Evolutionary conservation across 106 monocot species (phyloP).

Genomic region (Xerophyta viscosa): DNA sequence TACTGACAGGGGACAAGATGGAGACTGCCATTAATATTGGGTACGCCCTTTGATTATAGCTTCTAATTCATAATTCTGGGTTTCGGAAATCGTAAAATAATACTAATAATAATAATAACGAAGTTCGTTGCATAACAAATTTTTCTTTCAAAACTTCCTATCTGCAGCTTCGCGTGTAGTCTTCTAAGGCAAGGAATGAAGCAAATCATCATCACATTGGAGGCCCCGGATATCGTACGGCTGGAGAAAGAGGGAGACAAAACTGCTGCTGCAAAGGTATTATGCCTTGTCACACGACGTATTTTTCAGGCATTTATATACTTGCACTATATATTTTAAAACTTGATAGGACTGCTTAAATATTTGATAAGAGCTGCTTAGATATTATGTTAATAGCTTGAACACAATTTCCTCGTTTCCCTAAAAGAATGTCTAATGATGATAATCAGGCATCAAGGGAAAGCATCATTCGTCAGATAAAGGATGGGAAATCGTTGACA

Average conservation of each 20-base stretch:
- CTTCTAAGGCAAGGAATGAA: conserved; percentile 93
- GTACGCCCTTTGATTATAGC: conserved; percentile 24
- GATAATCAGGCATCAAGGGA: conserved; percentile 63
- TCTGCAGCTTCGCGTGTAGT: conserved; percentile 83
- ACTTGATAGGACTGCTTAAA: too few relatives aligned
- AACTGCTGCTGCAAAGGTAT: conserved; percentile 56
- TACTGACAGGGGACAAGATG: conserved; percentile 97
- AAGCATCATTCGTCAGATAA: conserved; percentile 53
- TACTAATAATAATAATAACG: too few relatives aligned
- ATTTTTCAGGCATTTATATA: too few relatives aligned
- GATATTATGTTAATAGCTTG: too few relatives aligned
- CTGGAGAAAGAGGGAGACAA: conserved; percentile 86
- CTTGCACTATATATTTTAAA: too few relatives aligned
- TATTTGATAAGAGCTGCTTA: too few relatives aligned
- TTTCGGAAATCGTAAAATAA: too few relatives aligned
- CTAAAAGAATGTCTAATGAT: not conserved
- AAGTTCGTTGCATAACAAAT: not conserved
- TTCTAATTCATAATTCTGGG: not conserved
- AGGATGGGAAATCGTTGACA: conserved; percentile 32
- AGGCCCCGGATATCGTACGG: conserved; percentile 50
- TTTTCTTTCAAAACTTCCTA: not conserved
- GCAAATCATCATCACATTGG: conserved; percentile 82
- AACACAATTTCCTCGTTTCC: too few relatives aligned
- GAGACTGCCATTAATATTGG: conserved; percentile 99
- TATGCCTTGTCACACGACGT: too few relatives aligned